Evolutionary conservation across 2,329 filamentous ascomycete species (phyloP).

Genomic region (Alternaria sp.): DNA sequence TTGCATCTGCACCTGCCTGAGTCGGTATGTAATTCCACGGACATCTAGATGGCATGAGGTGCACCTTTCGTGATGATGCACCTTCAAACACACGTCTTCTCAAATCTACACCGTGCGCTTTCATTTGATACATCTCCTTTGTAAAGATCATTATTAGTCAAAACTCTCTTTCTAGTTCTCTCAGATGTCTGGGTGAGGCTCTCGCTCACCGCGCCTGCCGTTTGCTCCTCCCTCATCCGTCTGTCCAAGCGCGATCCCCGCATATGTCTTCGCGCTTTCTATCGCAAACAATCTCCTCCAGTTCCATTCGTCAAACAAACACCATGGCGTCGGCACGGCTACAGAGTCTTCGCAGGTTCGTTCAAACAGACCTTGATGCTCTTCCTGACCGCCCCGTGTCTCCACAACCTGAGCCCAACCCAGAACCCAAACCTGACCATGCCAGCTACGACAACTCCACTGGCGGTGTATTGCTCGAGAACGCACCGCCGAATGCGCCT

Average conservation of each 20-base stretch:
- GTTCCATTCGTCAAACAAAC: background rate
- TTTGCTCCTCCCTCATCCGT: conserved; percentile 15
- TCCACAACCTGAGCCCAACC: background rate
- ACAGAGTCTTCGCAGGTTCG: conserved; percentile 26
- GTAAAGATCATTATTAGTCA: too few species aligned
- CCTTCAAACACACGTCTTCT: background rate
- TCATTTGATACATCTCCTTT: background rate
- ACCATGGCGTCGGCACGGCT: conserved; percentile 35
- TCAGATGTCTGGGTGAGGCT: background rate
- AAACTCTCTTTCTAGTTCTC: background rate
- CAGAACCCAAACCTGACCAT: background rate
- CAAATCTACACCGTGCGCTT: background rate
- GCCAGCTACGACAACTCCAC: conserved; percentile 17
- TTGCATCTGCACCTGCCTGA: background rate
- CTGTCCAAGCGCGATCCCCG: background rate
- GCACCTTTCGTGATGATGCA: background rate
- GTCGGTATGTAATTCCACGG: background rate
- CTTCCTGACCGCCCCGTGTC: conserved; percentile 28
- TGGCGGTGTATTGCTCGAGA: conserved; percentile 31
- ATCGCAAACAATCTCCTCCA: background rate
- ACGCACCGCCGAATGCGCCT: background rate
- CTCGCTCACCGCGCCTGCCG: background rate
- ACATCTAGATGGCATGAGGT: background rate
- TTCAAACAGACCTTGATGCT: conserved; percentile 30
- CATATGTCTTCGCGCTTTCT: background rate